These are phyloP conservation scores for Aureobasidium sp. DNA, from an alignment of 2,329 filamentous ascomycete species.

Conservation along the genomic window DNA sequence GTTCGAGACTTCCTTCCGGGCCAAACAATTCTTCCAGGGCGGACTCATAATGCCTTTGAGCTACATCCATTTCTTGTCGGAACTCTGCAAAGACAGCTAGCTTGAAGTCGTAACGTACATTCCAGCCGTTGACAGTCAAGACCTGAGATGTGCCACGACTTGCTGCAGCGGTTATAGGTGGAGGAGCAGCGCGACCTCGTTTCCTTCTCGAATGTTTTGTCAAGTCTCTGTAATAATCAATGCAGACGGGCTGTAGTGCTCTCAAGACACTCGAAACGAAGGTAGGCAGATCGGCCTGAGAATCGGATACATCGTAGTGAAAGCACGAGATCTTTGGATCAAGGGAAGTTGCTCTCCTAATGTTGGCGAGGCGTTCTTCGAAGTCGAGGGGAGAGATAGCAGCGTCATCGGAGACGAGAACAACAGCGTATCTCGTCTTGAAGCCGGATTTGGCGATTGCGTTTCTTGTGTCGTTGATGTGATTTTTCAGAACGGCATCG, in stretches of 20 bases:
- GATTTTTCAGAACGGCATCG: slow-evolving; percentile 75
- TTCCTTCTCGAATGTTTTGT: slow-evolving; percentile 90
- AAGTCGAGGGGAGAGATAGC: slow-evolving; percentile 47
- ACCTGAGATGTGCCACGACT: slow-evolving; percentile 79
- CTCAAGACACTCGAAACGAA: slow-evolving; percentile 68
- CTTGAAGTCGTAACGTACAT: slow-evolving; percentile 91
- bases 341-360: slow-evolving; percentile 70
- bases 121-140: slow-evolving; percentile 81
- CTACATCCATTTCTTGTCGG: slow-evolving; percentile 83
- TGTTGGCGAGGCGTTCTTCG: slow-evolving; percentile 70
- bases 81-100: slow-evolving; percentile 86
- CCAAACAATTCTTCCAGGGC: slow-evolving; percentile 79
- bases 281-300: slow-evolving; percentile 61
- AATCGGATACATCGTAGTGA: slow-evolving; percentile 68
- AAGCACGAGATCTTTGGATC: slow-evolving; percentile 77
- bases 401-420: slow-evolving; percentile 67
- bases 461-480: slow-evolving; percentile 71
- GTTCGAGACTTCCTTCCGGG: slow-evolving; percentile 71
- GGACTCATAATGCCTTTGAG: slow-evolving; percentile 76
- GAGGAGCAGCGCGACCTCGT: slow-evolving; percentile 68
- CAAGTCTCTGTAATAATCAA: slow-evolving; percentile 90
- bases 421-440: slow-evolving; percentile 68
- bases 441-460: slow-evolving; percentile 64
- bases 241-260: slow-evolving; percentile 63
- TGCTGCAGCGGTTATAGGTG: slow-evolving; percentile 75